These are phyloP conservation scores for Helotiales sp. DNA, from an alignment of 2,329 filamentous ascomycete species.

Conservation along the genomic window DNA sequence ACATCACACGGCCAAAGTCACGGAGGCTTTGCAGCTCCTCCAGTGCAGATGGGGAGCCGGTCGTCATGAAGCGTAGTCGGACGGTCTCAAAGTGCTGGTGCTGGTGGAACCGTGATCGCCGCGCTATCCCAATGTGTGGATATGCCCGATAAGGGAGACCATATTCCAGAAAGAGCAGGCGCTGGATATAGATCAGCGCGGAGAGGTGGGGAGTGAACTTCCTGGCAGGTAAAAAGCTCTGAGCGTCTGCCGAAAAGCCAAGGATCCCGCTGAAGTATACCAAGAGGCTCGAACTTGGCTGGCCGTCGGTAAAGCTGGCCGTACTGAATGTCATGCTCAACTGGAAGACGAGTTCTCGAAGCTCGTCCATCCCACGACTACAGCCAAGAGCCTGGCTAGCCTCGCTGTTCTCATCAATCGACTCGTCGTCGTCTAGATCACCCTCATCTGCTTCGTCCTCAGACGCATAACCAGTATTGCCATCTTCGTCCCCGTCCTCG, in stretches of 20 bases:
- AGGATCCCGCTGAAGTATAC: too few relatives aligned
- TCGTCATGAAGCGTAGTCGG: not conserved
- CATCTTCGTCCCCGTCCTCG: constrained; percentile 15
- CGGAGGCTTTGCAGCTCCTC: constrained; percentile 15
- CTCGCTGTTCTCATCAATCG: too few relatives aligned
- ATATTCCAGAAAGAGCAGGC: not conserved
- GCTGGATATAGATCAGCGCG: not conserved
- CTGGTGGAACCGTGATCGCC: not conserved
- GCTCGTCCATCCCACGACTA: too few relatives aligned
- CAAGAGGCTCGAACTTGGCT: too few relatives aligned
- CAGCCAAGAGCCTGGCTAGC: not conserved
- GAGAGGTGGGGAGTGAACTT: not conserved
- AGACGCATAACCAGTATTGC: constrained; percentile 1
- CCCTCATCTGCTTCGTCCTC: constrained; percentile 4
- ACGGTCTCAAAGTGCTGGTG: not conserved
- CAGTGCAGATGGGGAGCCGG: not conserved
- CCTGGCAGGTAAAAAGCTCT: not conserved
- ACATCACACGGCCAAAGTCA: not conserved
- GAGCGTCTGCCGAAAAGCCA: too few relatives aligned
- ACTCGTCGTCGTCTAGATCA: too few relatives aligned
- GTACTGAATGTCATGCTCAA: too few relatives aligned
- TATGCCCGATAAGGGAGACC: not conserved
- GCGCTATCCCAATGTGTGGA: not conserved
- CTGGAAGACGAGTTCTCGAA: too few relatives aligned
- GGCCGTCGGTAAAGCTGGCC: too few relatives aligned